Percentiles rank a stretch among this genome's conserved stretches.
These are phyloP conservation scores for Penicillium flavigenum DNA, from an alignment of 495 filamentous ascomycete genomes.

Conservation along the genomic window DNA sequence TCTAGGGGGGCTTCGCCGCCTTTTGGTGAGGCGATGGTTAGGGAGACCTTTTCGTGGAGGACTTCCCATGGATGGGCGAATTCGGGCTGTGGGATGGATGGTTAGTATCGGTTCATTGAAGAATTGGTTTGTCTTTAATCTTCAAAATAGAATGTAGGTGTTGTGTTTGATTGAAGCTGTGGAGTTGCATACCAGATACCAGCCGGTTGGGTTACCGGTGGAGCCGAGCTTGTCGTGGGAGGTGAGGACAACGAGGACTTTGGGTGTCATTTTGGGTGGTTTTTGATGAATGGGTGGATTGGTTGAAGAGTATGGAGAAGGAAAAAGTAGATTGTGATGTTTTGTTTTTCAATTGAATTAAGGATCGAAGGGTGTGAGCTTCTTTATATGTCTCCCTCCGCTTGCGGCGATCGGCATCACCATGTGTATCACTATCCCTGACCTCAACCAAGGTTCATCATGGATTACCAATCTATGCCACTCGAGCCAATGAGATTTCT, in stretches of 20 bases:
- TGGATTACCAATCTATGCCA: not conserved
- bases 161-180: not conserved
- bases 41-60: constrained; percentile 51
- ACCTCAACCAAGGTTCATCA: not conserved
- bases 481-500: not conserved
- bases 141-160: not conserved
- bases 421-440: constrained; percentile 18
- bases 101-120: constrained; percentile 1
- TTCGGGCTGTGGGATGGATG: constrained; percentile 52
- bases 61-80: constrained; percentile 68
- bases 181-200: constrained; percentile 57
- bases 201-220: constrained; percentile 58
- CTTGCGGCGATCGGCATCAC: not conserved
- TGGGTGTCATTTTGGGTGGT: constrained; percentile 43
- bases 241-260: constrained; percentile 68
- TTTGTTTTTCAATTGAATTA: not conserved
- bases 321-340: not conserved
- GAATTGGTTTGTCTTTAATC: not conserved
- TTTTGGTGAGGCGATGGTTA: constrained; percentile 64
- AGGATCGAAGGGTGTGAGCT: not conserved
- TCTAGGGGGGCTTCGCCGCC: constrained; percentile 71
- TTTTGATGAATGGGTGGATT: not conserved
- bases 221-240: constrained; percentile 56
- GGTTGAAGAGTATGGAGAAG: not conserved
- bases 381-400: not conserved